Base-by-base conservation (phyloP, 2,329 filamentous ascomycete species). In the Leptographium procerum region DNA sequence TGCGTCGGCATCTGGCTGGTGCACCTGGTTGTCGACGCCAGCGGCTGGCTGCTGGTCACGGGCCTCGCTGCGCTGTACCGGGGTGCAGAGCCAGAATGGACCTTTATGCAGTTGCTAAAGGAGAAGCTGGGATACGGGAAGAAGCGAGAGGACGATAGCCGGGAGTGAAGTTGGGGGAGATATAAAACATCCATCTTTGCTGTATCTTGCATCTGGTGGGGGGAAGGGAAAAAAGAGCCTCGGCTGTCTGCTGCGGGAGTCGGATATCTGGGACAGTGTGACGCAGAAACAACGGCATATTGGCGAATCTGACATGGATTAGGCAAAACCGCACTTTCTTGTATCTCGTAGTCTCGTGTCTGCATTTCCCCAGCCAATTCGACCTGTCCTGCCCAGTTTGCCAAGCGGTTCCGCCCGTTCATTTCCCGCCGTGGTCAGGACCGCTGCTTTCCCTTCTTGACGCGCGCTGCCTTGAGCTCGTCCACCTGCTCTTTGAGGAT, bases 401-500 rank as follows among this genome's bases (percentile, higher is more conserved):
- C n/a, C n/a, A n/a, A n/a, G n/a, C n/a, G n/a, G n/a, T n/a, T n/a
- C n/a, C n/a, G n/a, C n/a, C n/a, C n/a, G n/a, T n/a, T n/a, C n/a
- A n/a, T n/a, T n/a, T n/a, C n/a, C n/a, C n/a, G n/a, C n/a, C 16
- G 13, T 7, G 7, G 16, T 26, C 29, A 56, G n/a, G 43, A 3
- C 43, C 24, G 31, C 28, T 24, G 65, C 67, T 62, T 71, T 72
- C 40, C 66, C 71, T 61, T 73, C 64, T 64, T 68, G 70, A 40
- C 47, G 4, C 60, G 61, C 45, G 74, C 71, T 1, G 77, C 77
- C 67, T 80, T 82, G 62, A 78, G 73, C 64, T 77, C 73, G 58
- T 91, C 85, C 31, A 91, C 75, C 65, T 84, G 84, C 55, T 82
- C 77, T 69, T 81, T 81, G 68, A 99, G 79, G 36, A 97, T 84